phyloP scores from a whole-genome alignment of 371 early-diverging fungal genomes.

The Mortierella sp. region DNA sequence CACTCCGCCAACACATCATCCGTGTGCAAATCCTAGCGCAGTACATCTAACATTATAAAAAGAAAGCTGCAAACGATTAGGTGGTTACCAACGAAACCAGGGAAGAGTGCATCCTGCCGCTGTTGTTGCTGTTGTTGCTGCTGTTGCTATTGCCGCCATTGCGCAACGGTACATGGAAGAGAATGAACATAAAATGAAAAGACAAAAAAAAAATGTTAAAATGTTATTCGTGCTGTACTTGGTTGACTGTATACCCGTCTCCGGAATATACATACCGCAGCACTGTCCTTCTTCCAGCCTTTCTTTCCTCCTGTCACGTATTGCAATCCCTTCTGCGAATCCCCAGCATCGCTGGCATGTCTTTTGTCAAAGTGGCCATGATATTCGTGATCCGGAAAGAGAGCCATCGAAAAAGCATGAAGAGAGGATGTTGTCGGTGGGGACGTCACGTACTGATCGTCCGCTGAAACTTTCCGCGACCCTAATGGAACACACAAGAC shows the following conservation, averaged over 20 bases:
- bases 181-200: too few relatives aligned
- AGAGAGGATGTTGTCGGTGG: conserved; percentile 12
- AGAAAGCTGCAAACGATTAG: neutral
- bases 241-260: neutral
- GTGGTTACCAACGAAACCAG: conserved; percentile 28
- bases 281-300: conserved; percentile 13
- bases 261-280: neutral
- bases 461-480: conserved; percentile 36
- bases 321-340: conserved; percentile 21
- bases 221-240: neutral
- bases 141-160: neutral
- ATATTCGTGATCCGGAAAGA: conserved; percentile 30
- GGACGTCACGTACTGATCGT: conserved; percentile 17
- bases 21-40: too few relatives aligned
- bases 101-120: conserved; percentile 8
- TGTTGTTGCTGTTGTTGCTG: neutral
- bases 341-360: conserved; percentile 29
- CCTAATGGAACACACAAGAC: too few relatives aligned
- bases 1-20: too few relatives aligned
- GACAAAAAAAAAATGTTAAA: neutral
- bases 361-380: conserved; percentile 16
- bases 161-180: too few relatives aligned
- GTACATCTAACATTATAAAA: too few relatives aligned
- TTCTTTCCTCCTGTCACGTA: conserved; percentile 35
- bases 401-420: conserved; percentile 16